Base-by-base conservation (phyloP, 306 rosid genomes). In the Hippophae rhamnoides region DNA sequence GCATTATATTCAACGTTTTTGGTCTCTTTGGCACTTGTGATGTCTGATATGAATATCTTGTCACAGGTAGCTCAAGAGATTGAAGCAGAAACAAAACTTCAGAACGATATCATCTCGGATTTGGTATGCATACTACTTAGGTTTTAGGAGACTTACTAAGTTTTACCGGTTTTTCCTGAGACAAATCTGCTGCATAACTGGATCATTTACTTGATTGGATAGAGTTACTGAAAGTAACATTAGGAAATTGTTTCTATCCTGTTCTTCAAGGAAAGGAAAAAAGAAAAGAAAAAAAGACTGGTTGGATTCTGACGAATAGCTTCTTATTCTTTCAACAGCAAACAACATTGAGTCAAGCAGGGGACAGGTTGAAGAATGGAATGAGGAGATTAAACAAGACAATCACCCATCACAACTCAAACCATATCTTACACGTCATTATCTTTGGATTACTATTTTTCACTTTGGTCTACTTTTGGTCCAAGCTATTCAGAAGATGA, bases 1-100 rank as follows among this genome's bases (percentile, higher is more conserved):
- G 38, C 5, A 4, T 31, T 31, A 31, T 31, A 31, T 31, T 31
- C 38, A 31, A 4, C 38, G 7, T 6, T 13, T 54, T 13, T 40
- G 2, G 6, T 25, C 10, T 43, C 51, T 12, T 10, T 10, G 38
- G 0, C 38, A 31, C 3, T 38, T 12, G 5, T 40, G 48, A 8
- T 54, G 57, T 61, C 43, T 8, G 25, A 47, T 52, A 53, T 55
- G 41, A 46, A 13, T 60, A 46, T 46, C 10, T 6, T 9, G 52
- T 10, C 42, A 56, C 69, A 73, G 78, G 78, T 73, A n/a, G 78
- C 78, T 23, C 66, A 73, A 52, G 73, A 73, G 52, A 73, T 73
- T 43, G 78, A 63, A 40, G 42, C 69, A 41, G 78, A 73, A 68
- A 58, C 73, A 13, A 62, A 8, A 45, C 13, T 62, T 40, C 78